Evolutionary conservation across 2,329 filamentous ascomycete genomes (phyloP).

Genomic region (Coniochaeta sp.): DNA sequence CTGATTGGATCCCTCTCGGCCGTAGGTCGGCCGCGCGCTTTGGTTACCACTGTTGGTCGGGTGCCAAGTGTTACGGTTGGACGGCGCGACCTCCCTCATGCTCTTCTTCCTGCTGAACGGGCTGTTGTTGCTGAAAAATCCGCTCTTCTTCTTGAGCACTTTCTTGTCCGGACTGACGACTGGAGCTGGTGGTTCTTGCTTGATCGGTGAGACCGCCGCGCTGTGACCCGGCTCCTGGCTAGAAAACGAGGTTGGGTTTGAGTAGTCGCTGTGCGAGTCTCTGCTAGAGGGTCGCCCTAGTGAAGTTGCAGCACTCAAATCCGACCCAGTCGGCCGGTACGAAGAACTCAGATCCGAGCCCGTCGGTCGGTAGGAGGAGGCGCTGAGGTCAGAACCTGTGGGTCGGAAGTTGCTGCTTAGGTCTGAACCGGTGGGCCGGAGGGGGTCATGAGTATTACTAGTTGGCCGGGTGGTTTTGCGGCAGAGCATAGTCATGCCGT

Average conservation of each 20-base stretch:
- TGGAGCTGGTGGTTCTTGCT: constrained; percentile 40
- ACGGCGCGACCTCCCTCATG: constrained; percentile 54
- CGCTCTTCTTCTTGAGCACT: constrained; percentile 64
- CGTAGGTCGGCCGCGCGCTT: constrained; percentile 13
- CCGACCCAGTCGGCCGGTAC: constrained; percentile 33
- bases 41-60: constrained; percentile 19
- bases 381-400: not conserved
- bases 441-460: not conserved
- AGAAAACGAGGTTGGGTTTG: constrained; percentile 80
- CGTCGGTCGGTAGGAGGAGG: not conserved
- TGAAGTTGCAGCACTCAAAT: constrained; percentile 36
- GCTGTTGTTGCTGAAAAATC: constrained; percentile 88
- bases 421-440: constrained; percentile 53
- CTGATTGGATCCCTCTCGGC: constrained; percentile 18
- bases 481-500: constrained; percentile 97
- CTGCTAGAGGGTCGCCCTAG: constrained; percentile 72
- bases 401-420: constrained; percentile 8
- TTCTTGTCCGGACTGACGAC: constrained; percentile 54
- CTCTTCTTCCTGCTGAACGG: constrained; percentile 95
- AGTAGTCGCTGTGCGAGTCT: constrained; percentile 86
- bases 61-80: constrained; percentile 55
- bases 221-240: constrained; percentile 69
- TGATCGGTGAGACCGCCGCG: constrained; percentile 66
- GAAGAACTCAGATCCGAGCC: not conserved
- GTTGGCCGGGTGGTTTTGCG: constrained; percentile 27